phyloP scores from a whole-genome alignment of 345 rosid species.

The Sonneratia alba region DNA sequence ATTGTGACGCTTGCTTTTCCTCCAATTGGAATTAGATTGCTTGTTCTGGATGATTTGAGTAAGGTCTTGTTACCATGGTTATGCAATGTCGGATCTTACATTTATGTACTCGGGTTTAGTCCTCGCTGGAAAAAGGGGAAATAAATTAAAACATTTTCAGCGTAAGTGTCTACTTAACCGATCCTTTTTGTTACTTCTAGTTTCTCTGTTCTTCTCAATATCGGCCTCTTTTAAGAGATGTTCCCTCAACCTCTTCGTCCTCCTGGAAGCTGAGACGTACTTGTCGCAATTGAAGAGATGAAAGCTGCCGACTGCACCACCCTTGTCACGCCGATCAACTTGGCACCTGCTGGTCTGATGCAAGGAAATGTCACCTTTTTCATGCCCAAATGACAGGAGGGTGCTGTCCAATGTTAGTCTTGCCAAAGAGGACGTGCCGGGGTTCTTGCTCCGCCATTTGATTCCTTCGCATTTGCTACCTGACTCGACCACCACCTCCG shows the following conservation, averaged over 20 bases:
- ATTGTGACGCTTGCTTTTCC: no score
- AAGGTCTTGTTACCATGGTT: no score
- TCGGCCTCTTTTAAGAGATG: slow-evolving; percentile 6
- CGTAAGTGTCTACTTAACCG: no score
- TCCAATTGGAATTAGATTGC: no score
- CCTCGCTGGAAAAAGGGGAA: no score
- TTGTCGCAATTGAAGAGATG: slow-evolving; percentile 60
- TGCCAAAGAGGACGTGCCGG: slow-evolving; percentile 19
- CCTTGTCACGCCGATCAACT: slow-evolving; percentile 61
- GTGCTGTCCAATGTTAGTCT: slow-evolving; percentile 29
- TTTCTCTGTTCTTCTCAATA: slow-evolving; percentile 3
- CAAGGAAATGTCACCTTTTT: slow-evolving; percentile 51
- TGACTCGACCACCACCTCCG: slow-evolving; percentile 45
- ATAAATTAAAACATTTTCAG: no score
- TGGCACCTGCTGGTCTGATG: slow-evolving; percentile 27
- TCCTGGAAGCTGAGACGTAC: slow-evolving; percentile 29
- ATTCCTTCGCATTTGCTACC: slow-evolving; percentile 61
- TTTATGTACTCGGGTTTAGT: no score
- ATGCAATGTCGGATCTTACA: no score
- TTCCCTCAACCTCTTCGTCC: slow-evolving; percentile 10
- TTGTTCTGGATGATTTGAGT: no score
- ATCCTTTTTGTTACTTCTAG: no score
- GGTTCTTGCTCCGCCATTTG: slow-evolving; percentile 65
- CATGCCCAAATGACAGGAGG: slow-evolving; percentile 56
- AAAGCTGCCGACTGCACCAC: slow-evolving; percentile 56